Evolutionary conservation across 2,329 filamentous ascomycete genomes (phyloP), one percentile per base, ranked within the genome.

Genomic region (Venturia asperata): DNA sequence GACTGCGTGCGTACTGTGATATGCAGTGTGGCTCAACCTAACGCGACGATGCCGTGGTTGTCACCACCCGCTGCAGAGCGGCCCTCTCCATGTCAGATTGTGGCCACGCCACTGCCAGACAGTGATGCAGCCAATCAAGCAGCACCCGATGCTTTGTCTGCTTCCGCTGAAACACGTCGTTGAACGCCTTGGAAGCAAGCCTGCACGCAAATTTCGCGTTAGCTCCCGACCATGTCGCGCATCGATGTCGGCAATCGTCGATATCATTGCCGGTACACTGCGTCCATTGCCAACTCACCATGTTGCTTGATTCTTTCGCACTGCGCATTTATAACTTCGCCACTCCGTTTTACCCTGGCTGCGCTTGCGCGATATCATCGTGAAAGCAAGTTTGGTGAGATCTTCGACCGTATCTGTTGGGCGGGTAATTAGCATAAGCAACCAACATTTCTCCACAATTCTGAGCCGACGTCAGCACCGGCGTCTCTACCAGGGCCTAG

Each of bases 101-200:
- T 21, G 60, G 60, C 60, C 61, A 49, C 3, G 43, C n/a, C 30
- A 37, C 34, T 21, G 11, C 30, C 34, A 63, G n/a, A 24, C 24
- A n/a, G 42, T 37, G 41, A 19, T 45, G 24, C 67, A 96, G 75
- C 91, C 91, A 96, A 41, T 73, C 74, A 66, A 97, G 75, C 17
- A 92, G 81, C 39, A 76, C 76, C 5, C 71, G 72, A 74, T 91
- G 90, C 64, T 81, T 83, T 42, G 87, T 87, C 80, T 96, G 92
- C 74, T 88, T 91, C 69, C 81, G 82, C 61, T 75, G 74, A 70
- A 97, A 79, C 37, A 94, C 86, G 63, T 80, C 77, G 58, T 79
- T 74, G 71, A 96, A 96, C 5, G 91, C 91, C 37, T 80, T 80
- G 63, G 86, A 85, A 0, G 86, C 87, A 66, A 93, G 78, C 79